Base-by-base conservation (phyloP, 345 rosid species). In the Eucalyptus urophylla region DNA sequence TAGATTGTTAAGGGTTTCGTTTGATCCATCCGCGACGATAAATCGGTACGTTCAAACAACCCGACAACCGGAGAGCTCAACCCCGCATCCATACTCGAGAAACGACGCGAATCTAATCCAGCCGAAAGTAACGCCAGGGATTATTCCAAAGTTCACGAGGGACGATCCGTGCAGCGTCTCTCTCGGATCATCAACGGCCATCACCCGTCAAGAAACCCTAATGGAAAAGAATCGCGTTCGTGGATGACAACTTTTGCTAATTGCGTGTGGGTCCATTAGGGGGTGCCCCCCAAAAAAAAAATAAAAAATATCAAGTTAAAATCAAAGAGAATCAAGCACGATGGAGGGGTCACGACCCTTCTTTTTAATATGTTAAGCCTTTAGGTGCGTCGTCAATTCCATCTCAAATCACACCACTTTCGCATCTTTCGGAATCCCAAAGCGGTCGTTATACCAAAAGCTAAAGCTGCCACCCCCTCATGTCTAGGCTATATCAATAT, bases 371-470 rank as follows among this genome's bases (percentile, higher is more conserved):
- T 65, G 37, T 88, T 60, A 54, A 58, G 76, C n/a, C 90, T 85
- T 62, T 58, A 85, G 89, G 87, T 62, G 90, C 87, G 83, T 89
- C 90, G 87, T 89, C 90, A 89, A 89, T 83, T 89, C 81, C 87
- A 58, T 86, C 90, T 89, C 90, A 83, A 85, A 89, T 83, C 80
- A 83, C 49, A 33, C 51, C 37, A 53, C 44, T 54, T 56, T 88
- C 81, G 90, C 87, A 83, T 56, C 87, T 88, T 83, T 85, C 53
- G 87, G 90, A 56, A 88, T 88, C 90, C 87, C 90, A 88, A 83
- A 83, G 87, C 72, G 83, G 62, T 88, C 72, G 72, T 43, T 87
- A 37, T 37, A 54, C 33, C 49, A 54, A 87, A 87, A 24, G 49
- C 44, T 54, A 87, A 54, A 72, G 83, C 83, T 37, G 45, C 83